Percentiles rank a stretch among this genome's conserved stretches.
phyloP scores from a whole-genome alignment of 768 basidiomycete genomes.

The Lactifluus piperatus region DNA sequence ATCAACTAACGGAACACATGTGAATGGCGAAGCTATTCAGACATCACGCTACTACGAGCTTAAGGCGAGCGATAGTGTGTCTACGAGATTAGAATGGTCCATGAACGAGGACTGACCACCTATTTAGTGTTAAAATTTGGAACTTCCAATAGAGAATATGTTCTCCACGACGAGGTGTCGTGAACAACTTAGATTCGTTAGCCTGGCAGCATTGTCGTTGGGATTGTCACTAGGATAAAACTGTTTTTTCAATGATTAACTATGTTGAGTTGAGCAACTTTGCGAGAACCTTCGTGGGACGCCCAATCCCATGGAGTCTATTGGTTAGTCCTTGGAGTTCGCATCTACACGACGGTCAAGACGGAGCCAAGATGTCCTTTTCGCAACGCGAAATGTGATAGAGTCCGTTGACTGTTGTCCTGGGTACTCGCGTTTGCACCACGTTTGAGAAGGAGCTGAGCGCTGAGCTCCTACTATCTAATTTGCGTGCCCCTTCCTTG shows the following conservation, averaged over 20 bases:
- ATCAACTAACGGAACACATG: slow-evolving; percentile 92
- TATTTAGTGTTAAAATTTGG: slow-evolving; percentile 77
- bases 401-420: no score
- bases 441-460: no score
- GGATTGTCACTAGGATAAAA: background rate
- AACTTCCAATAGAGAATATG: slow-evolving; percentile 72
- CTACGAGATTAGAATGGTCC: background rate
- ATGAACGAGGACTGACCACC: slow-evolving; percentile 6
- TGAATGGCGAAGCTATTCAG: slow-evolving; percentile 83
- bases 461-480: no score
- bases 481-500: no score
- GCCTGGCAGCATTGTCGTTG: background rate
- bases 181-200: background rate
- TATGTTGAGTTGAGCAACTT: background rate
- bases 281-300: no score
- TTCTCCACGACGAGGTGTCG: slow-evolving; percentile 68
- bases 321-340: no score
- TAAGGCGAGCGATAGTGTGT: slow-evolving; percentile 66
- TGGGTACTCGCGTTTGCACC: no score
- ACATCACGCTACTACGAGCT: slow-evolving; percentile 82
- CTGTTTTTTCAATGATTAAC: background rate
- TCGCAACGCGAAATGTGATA: no score
- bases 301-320: no score
- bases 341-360: no score
- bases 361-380: no score